A percentile compares a stretch with the other conserved stretches of the same genome.
Evolutionary conservation across 2,329 filamentous ascomycete species (phyloP).

Genomic region (Xylaria sp.): DNA sequence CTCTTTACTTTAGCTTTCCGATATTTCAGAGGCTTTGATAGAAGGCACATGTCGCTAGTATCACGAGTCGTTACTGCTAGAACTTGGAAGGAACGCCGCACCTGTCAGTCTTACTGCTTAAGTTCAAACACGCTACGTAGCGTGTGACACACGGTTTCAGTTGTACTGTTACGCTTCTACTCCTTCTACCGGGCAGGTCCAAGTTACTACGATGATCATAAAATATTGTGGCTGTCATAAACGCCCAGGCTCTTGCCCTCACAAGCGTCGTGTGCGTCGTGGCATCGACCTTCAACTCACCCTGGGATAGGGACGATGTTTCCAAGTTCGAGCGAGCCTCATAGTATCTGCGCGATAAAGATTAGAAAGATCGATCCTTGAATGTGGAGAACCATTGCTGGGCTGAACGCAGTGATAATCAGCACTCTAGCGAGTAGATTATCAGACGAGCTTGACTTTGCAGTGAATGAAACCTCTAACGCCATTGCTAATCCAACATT

Average conservation of each 20-base stretch:
- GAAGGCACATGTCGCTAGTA: conserved; percentile 1
- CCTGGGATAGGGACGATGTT: no score
- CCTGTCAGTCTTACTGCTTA: no score
- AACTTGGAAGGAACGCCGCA: not conserved
- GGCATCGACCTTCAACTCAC: no score
- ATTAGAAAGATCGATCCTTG: not conserved
- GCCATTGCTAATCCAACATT: conserved; percentile 90
- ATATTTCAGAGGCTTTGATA: not conserved
- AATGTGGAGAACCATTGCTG: not conserved
- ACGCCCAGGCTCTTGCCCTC: not conserved
- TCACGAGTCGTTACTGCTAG: not conserved
- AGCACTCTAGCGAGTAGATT: no score
- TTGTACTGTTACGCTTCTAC: no score
- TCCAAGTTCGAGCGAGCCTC: not conserved
- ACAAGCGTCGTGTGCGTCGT: no score
- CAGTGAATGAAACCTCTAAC: conserved; percentile 79
- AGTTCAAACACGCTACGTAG: no score
- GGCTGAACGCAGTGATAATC: not conserved
- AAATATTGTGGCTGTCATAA: no score
- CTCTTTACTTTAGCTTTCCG: conserved; percentile 9
- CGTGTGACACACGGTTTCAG: no score
- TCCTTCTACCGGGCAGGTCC: no score
- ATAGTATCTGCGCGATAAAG: not conserved
- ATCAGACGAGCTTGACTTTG: conserved; percentile 40
- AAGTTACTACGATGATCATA: no score